Evolutionary conservation across 768 basidiomycete genomes (phyloP).

Genomic region (Daedaleopsis nitida): DNA sequence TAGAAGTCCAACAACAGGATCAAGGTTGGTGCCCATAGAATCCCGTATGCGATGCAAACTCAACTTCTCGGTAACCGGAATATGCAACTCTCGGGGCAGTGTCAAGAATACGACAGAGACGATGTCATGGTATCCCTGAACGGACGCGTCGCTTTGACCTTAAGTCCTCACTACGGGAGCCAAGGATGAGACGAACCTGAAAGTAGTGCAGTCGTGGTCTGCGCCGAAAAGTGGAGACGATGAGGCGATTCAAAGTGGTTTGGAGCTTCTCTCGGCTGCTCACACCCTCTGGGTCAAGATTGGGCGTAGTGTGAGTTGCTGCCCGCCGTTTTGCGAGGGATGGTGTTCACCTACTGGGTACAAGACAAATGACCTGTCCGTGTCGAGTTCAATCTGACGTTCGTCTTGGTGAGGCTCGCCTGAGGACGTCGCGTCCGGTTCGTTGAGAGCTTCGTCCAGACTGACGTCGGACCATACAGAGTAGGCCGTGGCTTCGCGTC

Average conservation of each 20-base stretch:
- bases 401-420: conserved; percentile 65
- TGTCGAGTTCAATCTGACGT: conserved; percentile 85
- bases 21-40: conserved; percentile 84
- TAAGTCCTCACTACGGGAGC: not conserved
- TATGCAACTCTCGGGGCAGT: conserved; percentile 58
- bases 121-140: conserved; percentile 91
- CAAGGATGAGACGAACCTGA: conserved; percentile 48
- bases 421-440: not conserved
- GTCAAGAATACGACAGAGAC: conserved; percentile 82
- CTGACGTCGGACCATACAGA: not conserved
- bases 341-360: conserved; percentile 79
- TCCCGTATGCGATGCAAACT: conserved; percentile 82
- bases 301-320: not conserved
- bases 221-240: conserved; percentile 74
- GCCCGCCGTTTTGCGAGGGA: not conserved
- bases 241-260: conserved; percentile 64
- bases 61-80: conserved; percentile 66
- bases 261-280: conserved; percentile 53
- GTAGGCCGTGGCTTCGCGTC: not conserved
- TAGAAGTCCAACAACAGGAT: conserved; percentile 81
- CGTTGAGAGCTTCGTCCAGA: not conserved
- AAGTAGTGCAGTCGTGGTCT: conserved; percentile 81
- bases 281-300: conserved; percentile 33
- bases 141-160: not conserved
- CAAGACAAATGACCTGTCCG: conserved; percentile 89